Conservation (phyloP, 2,329 filamentous ascomycete species). For the Microdochium trichocladiopsis region DNA sequence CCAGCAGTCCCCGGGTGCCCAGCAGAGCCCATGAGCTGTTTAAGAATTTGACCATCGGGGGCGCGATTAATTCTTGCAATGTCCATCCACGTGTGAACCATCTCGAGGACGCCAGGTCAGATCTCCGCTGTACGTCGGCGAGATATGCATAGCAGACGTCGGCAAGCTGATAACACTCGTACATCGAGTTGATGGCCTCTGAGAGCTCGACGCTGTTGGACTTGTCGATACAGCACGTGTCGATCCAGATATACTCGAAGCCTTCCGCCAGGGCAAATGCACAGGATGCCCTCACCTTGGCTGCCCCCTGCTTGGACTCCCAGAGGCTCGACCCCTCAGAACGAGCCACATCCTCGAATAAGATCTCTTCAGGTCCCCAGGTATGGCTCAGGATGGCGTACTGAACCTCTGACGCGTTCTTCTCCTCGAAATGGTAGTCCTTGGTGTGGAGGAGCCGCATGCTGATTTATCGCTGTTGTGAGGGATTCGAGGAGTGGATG, state of each 20-base stretch:
- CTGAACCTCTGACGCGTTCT: too few relatives aligned
- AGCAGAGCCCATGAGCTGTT: not conserved
- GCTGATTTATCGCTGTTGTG: too few relatives aligned
- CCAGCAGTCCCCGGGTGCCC: not conserved
- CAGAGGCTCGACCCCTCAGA: too few relatives aligned
- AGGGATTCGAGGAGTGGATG: too few relatives aligned
- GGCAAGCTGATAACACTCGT: not conserved
- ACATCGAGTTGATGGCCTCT: not conserved
- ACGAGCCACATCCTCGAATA: too few relatives aligned
- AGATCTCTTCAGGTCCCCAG: not conserved
- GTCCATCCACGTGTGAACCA: conserved; percentile 3
- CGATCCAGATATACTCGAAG: conserved; percentile 13
- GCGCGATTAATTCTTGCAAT: not conserved
- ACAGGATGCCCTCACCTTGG: not conserved
- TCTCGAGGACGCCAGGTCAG: not conserved
- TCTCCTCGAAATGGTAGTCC: too few relatives aligned
- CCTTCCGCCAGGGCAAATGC: not conserved
- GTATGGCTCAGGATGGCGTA: conserved; percentile 2
- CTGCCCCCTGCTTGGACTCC: not conserved
- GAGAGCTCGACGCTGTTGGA: not conserved
- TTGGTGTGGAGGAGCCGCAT: too few relatives aligned
- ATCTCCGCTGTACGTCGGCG: not conserved
- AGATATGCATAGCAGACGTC: not conserved
- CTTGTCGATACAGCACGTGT: conserved; percentile 1
- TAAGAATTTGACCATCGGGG: not conserved